Evolutionary conservation across 2,329 filamentous ascomycete species (phyloP), one percentile per base, ranked within the genome.

Genomic region (Zymoseptoria pseudotritici): DNA sequence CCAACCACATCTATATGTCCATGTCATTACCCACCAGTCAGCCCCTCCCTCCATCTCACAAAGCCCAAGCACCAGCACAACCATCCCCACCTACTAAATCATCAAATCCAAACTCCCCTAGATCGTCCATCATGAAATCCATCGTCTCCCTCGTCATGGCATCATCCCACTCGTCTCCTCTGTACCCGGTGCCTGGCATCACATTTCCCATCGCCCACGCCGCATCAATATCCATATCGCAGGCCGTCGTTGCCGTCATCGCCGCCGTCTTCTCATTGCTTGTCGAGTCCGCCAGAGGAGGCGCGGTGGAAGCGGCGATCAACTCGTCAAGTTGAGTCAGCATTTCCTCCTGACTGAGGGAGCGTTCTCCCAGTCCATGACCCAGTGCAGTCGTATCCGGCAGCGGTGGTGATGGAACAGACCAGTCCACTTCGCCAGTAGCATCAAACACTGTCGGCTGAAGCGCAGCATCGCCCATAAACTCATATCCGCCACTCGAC

Each of bases 281-380:
- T n/a, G 20, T 53, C 58, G 49, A 26, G 21, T 46, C 36, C 4
- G 21, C 52, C 46, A 42, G 50, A 11, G 49, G 51, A 13, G 51
- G 21, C 10, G 53, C 46, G 10, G 60, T 58, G 5, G 65, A 65
- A 11, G 63, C 54, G 20, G 68, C 65, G 46, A 70, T 63, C 42
- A 70, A 50, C 2, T 66, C 64, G 36, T 67, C 65, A 11, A 68
- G 60, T 22, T 65, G 65, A 11, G 61, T 53, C 11, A 66, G 58
- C 58, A 69, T 58, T 50, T 66, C 59, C 31, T 55, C 61, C 36
- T 63, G 55, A 9, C 54, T 61, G 49, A 66, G 55, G 19, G 53
- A 53, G 20, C 57, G 54, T 19, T 57, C 61, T 21, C 50, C 60
- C 2, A 60, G 58, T 11, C 61, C 46, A 9, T 58, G 55, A 58